Base-by-base conservation (phyloP, 2,329 filamentous ascomycete genomes). In the Pseudogymnoascus sp. region DNA sequence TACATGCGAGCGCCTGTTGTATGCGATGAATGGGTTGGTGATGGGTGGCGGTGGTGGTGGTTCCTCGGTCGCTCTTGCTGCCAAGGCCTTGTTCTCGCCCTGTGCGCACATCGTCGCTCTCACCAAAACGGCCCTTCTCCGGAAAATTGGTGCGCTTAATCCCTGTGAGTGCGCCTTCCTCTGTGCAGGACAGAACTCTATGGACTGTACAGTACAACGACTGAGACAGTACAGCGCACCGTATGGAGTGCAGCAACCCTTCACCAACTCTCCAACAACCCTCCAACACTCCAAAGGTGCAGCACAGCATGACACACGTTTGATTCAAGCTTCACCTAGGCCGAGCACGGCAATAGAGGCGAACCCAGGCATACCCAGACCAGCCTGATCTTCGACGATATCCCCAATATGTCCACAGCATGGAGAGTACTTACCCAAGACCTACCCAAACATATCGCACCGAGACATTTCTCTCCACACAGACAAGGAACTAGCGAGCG, bases 111-210 rank as follows among this genome's bases (percentile, higher is more conserved):
- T 52, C 45, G 31, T 52, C 27, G 13, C 45, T 31, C 27, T 52
- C 45, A 52, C 45, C 45, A 52, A 52, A 52, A 52, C 45, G 45
- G 45, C 45, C 45, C 45, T 52, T 52, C 45, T 52, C 45, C 45
- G 45, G 45, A 52, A 52, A 52, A 52, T 52, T 52, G 45, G 27
- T 52, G 45, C 45, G 45, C n/a, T 31, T 52, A 31, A 52, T 52
- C 45, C 45, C 45, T 52, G 45, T 31, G 45, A 31, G 27, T 15
- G 27, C 45, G 8, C 27, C 45, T 18, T 25, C 10, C 18, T 13
- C 40, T 42, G 18, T 31, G 13, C 45, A 52, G 45, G 27, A 52
- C 45, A 31, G 8, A 4, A 9, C 27, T 52, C 25, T 31, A 52
- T 52, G 45, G 45, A 36, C 35, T 36, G 39, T 31, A 52, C 25